These are phyloP conservation scores for Apodospora peruviana DNA, from an alignment of 495 filamentous ascomycete genomes.

Conservation along the genomic window DNA sequence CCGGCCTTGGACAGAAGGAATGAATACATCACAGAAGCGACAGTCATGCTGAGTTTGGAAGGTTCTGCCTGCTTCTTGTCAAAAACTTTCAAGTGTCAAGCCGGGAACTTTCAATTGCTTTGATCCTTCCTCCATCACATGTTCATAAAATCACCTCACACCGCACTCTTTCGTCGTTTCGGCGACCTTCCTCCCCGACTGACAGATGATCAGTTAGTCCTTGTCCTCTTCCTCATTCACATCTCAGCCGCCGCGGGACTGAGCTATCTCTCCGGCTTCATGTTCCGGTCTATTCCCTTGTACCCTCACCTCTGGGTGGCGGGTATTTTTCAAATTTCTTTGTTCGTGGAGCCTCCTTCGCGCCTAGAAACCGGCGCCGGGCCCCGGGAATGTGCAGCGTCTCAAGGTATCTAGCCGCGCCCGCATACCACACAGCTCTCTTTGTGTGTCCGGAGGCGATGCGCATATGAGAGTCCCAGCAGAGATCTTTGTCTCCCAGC, in stretches of 20 bases:
- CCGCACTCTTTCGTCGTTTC: neutral
- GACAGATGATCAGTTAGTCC: neutral
- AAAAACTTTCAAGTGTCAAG: neutral
- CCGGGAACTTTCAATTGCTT: neutral
- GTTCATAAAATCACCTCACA: neutral
- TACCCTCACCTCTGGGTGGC: neutral
- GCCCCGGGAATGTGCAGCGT: neutral
- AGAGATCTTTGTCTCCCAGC: constrained; percentile 23
- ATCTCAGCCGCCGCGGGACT: neutral
- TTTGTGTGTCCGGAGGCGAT: neutral
- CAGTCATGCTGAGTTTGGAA: too few relatives aligned
- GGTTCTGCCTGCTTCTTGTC: too few relatives aligned
- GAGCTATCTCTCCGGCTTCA: neutral
- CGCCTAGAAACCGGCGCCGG: neutral
- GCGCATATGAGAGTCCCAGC: constrained; percentile 1
- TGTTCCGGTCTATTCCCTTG: neutral
- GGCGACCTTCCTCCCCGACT: neutral
- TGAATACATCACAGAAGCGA: too few relatives aligned
- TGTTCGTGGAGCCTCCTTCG: neutral
- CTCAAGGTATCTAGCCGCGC: neutral
- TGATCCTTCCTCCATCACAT: neutral
- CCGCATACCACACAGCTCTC: neutral
- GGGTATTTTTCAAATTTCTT: neutral
- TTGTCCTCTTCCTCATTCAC: neutral
- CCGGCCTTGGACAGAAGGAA: too few relatives aligned